Conservation (phyloP, 305 asterid genomes). For the Lippia alba region DNA sequence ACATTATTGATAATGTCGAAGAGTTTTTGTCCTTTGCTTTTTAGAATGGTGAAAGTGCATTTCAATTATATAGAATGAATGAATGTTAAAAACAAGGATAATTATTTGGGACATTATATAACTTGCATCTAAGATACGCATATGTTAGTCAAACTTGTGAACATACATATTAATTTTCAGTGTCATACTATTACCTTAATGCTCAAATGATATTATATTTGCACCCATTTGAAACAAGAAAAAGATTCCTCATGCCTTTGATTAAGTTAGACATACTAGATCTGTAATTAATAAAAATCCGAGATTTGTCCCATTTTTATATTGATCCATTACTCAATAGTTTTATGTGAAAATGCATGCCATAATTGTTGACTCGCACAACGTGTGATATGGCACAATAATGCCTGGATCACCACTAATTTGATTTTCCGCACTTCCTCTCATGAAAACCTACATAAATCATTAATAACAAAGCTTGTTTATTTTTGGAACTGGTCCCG, state of each 20-base stretch:
- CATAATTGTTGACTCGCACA: constrained; percentile 22
- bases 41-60: no score
- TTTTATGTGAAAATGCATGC: background rate
- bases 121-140: no score
- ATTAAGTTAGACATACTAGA: background rate
- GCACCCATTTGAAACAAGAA: no score
- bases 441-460: background rate
- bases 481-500: background rate
- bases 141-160: no score
- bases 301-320: constrained; percentile 12
- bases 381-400: constrained; percentile 13
- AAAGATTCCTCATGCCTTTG: background rate
- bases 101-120: no score
- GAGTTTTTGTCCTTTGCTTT: no score
- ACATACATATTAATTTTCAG: no score
- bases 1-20: no score
- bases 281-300: background rate
- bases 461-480: background rate
- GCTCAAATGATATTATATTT: no score
- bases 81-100: no score
- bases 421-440: background rate
- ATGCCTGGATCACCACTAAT: background rate
- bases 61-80: no score
- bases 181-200: no score
- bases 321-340: background rate